phyloP scores from a whole-genome alignment of 1,284 basidiomycete genomes.

The Phellopilus nigrolimitatus region DNA sequence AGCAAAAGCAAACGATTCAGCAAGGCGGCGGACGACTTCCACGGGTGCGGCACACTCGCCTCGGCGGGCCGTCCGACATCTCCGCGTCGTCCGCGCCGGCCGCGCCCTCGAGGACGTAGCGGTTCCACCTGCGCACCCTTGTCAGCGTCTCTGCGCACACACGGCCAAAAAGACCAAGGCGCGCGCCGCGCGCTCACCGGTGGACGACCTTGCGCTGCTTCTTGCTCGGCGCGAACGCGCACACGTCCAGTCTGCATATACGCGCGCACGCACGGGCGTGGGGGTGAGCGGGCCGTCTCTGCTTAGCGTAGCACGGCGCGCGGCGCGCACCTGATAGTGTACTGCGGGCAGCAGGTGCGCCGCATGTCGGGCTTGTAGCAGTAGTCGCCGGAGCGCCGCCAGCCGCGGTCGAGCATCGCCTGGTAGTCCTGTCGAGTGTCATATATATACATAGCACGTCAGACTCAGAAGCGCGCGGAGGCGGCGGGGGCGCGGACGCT shows the following conservation, averaged over 20 bases:
- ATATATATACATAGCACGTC: not conserved
- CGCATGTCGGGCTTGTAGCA: conserved; percentile 83
- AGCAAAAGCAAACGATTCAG: too few species aligned
- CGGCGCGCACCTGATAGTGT: conserved; percentile 91
- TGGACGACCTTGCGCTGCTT: conserved; percentile 76
- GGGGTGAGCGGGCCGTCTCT: not conserved
- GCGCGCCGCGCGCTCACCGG: conserved; percentile 48
- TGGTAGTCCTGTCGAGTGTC: conserved; percentile 54
- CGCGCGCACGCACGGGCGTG: not conserved
- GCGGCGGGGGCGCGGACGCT: too few species aligned
- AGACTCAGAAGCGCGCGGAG: not conserved
- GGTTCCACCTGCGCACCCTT: conserved; percentile 60
- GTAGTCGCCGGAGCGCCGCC: conserved; percentile 81
- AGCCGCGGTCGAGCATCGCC: conserved; percentile 82
- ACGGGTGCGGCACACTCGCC: not conserved
- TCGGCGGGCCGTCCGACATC: conserved; percentile 27
- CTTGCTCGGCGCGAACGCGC: conserved; percentile 68
- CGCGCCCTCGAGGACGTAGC: conserved; percentile 46
- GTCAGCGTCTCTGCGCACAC: too few species aligned
- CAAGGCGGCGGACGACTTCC: too few species aligned
- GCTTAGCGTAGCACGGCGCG: too few species aligned
- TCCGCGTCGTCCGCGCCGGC: conserved; percentile 37
- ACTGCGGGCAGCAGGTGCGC: conserved; percentile 86
- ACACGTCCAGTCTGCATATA: conserved; percentile 61
- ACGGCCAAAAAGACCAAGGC: too few species aligned